phyloP scores from a whole-genome alignment of 1,284 basidiomycete genomes.

The Fomitopsis palustris region DNA sequence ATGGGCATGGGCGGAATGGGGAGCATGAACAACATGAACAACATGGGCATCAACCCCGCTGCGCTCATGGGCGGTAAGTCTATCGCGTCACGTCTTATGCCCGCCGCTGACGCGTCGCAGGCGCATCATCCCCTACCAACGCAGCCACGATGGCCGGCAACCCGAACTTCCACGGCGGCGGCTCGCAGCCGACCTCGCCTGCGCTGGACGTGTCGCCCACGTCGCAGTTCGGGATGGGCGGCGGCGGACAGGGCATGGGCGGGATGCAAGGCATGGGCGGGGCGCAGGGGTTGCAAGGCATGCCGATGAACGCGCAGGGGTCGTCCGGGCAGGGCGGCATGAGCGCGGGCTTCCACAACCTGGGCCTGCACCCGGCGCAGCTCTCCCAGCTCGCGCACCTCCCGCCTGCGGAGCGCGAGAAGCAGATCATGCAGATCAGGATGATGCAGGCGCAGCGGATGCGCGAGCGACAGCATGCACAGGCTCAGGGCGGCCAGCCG shows the following conservation, averaged over 20 bases:
- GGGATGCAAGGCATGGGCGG: background rate
- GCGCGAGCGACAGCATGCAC: slow-evolving; percentile 10
- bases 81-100: background rate
- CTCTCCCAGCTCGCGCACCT: slow-evolving; percentile 17
- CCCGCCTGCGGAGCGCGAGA: slow-evolving; percentile 6
- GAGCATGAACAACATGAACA: slow-evolving; percentile 10
- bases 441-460: slow-evolving; percentile 14
- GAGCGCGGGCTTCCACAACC: background rate
- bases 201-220: background rate
- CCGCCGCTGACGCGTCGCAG: background rate
- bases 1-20: slow-evolving; percentile 12
- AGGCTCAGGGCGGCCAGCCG: slow-evolving; percentile 1
- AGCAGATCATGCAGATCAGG: slow-evolving; percentile 12
- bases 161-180: background rate
- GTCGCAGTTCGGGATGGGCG: slow-evolving; percentile 3
- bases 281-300: background rate
- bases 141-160: background rate
- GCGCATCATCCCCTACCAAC: slow-evolving; percentile 5
- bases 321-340: slow-evolving; percentile 5
- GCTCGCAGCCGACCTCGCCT: background rate
- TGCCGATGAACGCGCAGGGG: slow-evolving; percentile 6
- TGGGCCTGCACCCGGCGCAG: slow-evolving; percentile 9
- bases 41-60: slow-evolving; percentile 15
- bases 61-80: slow-evolving; percentile 17
- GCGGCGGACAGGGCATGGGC: background rate